Conservation (phyloP, 345 rosid species). For the Hirschfeldia incana region DNA sequence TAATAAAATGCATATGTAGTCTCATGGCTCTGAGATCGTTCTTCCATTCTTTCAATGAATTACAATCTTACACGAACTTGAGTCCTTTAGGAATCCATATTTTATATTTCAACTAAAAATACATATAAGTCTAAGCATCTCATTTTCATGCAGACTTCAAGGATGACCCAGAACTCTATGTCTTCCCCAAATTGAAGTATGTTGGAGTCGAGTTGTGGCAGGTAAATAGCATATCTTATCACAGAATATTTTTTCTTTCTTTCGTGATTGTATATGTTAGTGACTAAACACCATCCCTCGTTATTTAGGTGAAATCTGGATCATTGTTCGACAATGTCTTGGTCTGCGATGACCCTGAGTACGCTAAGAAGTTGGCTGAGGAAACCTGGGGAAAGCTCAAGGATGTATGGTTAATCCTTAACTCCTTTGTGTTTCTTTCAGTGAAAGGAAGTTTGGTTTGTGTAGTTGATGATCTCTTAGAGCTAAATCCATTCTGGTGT, state of each 20-base stretch:
- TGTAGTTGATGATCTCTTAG: constrained; percentile 21
- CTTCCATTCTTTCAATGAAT: neutral
- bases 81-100: neutral
- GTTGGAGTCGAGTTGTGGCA: constrained; percentile 99
- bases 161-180: constrained; percentile 90
- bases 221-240: constrained; percentile 46
- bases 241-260: neutral
- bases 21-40: neutral
- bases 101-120: neutral
- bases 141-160: constrained; percentile 65
- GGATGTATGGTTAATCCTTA: constrained; percentile 67
- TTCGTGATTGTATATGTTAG: neutral
- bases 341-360: constrained; percentile 72
- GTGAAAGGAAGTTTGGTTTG: neutral
- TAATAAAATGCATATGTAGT: neutral
- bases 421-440: neutral
- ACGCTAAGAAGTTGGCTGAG: constrained; percentile 83
- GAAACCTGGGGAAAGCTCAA: constrained; percentile 96
- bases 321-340: constrained; percentile 91
- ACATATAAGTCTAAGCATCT: neutral
- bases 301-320: constrained; percentile 79
- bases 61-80: constrained; percentile 3
- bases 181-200: constrained; percentile 66
- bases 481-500: neutral
- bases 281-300: neutral